Base-by-base conservation (phyloP, 345 rosid species). In the Pseudoturritis turrita region DNA sequence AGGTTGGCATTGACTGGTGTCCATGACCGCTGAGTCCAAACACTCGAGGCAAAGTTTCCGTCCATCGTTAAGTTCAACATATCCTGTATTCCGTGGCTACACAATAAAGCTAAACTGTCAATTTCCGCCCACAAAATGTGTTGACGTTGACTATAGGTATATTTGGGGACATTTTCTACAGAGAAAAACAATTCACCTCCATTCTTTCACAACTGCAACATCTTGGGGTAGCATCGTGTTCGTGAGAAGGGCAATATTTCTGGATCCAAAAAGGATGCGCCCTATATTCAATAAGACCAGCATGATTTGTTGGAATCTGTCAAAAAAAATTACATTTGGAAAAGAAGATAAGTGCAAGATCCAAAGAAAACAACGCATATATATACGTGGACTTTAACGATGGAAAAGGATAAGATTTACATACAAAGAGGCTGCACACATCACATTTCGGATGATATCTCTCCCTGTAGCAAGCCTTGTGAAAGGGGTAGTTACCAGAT, bases 131-230 rank as follows among this genome's bases (percentile, higher is more conserved):
- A 55, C 29, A 64, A 15, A 36, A 12, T 45, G 47, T 11, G 44
- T 33, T 1, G 29, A 64, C 51, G 54, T 45, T 53, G 76, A 44
- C 9, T 9, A 36, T 17, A 25, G 22, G 46, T 55, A 25, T 62
- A 28, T 37, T 37, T 12, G 2, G 33, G 4, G 26, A 43, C 56
- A 60, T 19, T 31, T 59, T 25, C 53, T 18, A 14, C 29, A 43
- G 44, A 53, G 23, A 19, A 39, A 47, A 72, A 87, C 80, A n/a
- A n/a, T n/a, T 73, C 62, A 95, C 99, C 97, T 96, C 98, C 99
- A 96, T 88, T 79, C 99, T 86, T 82, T 96, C 99, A 65, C 99
- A 96, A 77, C 99, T 92, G 81, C 99, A 96, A 79, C 99, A 96
- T 44, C 97, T 82, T 60, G 97, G 92, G 63, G 98, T 96, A 35